Conservation (phyloP, 331 rosid genomes). For the Quercus phellos region DNA sequence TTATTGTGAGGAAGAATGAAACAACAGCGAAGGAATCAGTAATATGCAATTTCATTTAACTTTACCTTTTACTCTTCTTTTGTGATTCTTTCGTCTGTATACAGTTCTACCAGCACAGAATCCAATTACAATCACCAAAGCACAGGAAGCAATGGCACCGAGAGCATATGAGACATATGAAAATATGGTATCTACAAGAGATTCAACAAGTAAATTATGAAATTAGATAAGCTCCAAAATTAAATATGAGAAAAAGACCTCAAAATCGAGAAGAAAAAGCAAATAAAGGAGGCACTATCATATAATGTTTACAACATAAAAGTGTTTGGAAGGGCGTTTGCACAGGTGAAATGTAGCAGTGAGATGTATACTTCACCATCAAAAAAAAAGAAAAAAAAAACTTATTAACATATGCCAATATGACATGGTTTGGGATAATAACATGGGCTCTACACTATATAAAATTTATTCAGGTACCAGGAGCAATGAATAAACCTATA, state of each 20-base stretch:
- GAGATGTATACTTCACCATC: too few species aligned
- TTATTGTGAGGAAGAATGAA: background rate
- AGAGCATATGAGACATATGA: background rate
- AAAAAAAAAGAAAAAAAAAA: too few species aligned
- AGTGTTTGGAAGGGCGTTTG: too few species aligned
- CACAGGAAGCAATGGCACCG: slow-evolving; percentile 11
- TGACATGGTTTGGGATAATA: background rate
- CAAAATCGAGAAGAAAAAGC: too few species aligned
- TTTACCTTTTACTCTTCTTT: background rate
- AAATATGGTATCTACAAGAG: slow-evolving; percentile 3
- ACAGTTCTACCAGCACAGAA: slow-evolving; percentile 14
- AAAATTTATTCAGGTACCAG: background rate
- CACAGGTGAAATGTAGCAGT: too few species aligned
- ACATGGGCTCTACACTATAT: background rate
- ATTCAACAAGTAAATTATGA: too few species aligned
- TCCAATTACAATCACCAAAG: slow-evolving; percentile 13
- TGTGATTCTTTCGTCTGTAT: background rate
- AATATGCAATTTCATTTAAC: background rate
- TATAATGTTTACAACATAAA: too few species aligned
- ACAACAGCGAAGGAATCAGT: background rate
- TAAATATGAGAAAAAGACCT: too few species aligned
- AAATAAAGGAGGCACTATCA: too few species aligned
- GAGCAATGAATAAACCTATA: background rate
- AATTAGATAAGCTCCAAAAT: too few species aligned
- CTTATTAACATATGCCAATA: too few species aligned